phyloP scores from a whole-genome alignment of 2,329 filamentous ascomycete species.

The Aspergillus candidus region DNA sequence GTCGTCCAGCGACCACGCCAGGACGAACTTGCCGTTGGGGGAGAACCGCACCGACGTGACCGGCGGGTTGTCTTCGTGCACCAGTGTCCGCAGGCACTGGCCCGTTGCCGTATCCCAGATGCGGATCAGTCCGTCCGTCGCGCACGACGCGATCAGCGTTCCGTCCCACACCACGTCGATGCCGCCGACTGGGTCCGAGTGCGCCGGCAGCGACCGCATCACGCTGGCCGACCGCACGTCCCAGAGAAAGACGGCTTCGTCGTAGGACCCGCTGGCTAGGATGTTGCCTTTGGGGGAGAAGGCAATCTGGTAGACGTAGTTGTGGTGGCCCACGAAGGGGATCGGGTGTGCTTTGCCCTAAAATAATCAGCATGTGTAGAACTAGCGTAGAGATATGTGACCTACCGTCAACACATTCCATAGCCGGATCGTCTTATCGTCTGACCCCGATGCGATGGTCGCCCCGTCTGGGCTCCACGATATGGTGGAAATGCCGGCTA shows the following conservation, averaged over 20 bases:
- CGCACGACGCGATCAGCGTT: conserved; percentile 85
- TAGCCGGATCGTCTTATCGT: conserved; percentile 91
- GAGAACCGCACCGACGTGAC: conserved; percentile 87
- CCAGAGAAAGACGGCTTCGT: conserved; percentile 96
- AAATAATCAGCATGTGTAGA: background rate
- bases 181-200: conserved; percentile 88
- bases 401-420: conserved; percentile 65
- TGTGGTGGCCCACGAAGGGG: conserved; percentile 78
- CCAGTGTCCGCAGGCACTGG: conserved; percentile 87
- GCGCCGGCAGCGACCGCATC: conserved; percentile 87
- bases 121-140: conserved; percentile 82
- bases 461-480: conserved; percentile 91
- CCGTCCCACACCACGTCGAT: conserved; percentile 92
- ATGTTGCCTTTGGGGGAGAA: conserved; percentile 99
- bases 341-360: conserved; percentile 53
- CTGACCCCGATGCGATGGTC: conserved; percentile 81
- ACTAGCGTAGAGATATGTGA: background rate
- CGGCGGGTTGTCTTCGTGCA: conserved; percentile 91
- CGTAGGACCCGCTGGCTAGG: conserved; percentile 88
- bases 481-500: conserved; percentile 85
- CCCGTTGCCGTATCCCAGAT: conserved; percentile 96
- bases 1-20: conserved; percentile 86
- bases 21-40: conserved; percentile 86
- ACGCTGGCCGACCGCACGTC: conserved; percentile 80
- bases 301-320: conserved; percentile 88